Evolutionary conservation across 352 stramenopile species (phyloP).

Genomic region (Plasmopara halstedii): DNA sequence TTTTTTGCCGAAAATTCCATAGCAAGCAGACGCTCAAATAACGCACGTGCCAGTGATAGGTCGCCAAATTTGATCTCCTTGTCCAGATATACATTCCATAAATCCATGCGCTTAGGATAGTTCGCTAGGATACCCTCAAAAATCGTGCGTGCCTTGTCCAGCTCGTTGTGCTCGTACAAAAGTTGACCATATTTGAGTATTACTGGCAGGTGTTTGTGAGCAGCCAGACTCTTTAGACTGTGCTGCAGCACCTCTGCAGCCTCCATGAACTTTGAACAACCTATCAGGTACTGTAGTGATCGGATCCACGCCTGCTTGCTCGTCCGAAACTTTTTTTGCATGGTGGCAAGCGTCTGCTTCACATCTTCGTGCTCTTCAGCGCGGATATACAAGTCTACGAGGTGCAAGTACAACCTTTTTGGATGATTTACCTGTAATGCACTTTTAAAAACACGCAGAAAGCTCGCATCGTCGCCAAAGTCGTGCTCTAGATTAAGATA

Average conservation of each 20-base stretch:
- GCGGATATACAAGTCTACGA: slow-evolving; percentile 89
- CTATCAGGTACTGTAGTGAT: slow-evolving; percentile 82
- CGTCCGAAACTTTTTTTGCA: slow-evolving; percentile 90
- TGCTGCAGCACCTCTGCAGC: slow-evolving; percentile 88
- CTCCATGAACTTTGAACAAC: slow-evolving; percentile 52
- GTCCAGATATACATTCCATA: slow-evolving; percentile 96
- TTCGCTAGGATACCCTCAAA: slow-evolving; percentile 92
- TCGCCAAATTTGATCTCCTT: slow-evolving; percentile 94
- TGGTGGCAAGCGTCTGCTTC: slow-evolving; percentile 66
- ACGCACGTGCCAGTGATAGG: slow-evolving; percentile 71
- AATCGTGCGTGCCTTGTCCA: slow-evolving; percentile 93
- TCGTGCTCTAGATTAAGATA: slow-evolving; percentile 95
- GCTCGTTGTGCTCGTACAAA: slow-evolving; percentile 90
- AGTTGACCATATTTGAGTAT: slow-evolving; percentile 95
- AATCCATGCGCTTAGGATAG: slow-evolving; percentile 93
- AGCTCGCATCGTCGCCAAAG: slow-evolving; percentile 88
- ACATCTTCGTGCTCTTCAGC: slow-evolving; percentile 60
- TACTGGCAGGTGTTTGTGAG: slow-evolving; percentile 92
- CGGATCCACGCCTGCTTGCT: slow-evolving; percentile 87
- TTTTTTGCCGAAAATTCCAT: slow-evolving; percentile 96
- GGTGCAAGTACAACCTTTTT: slow-evolving; percentile 93
- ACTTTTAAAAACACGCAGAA: slow-evolving; percentile 87
- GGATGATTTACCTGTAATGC: slow-evolving; percentile 92
- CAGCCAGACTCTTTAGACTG: slow-evolving; percentile 86
- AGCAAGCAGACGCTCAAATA: slow-evolving; percentile 89